A percentile compares a stretch with the other conserved stretches of the same genome.
Evolutionary conservation across 257 asterid species (phyloP).

Genomic region (Jacaranda mimosifolia): DNA sequence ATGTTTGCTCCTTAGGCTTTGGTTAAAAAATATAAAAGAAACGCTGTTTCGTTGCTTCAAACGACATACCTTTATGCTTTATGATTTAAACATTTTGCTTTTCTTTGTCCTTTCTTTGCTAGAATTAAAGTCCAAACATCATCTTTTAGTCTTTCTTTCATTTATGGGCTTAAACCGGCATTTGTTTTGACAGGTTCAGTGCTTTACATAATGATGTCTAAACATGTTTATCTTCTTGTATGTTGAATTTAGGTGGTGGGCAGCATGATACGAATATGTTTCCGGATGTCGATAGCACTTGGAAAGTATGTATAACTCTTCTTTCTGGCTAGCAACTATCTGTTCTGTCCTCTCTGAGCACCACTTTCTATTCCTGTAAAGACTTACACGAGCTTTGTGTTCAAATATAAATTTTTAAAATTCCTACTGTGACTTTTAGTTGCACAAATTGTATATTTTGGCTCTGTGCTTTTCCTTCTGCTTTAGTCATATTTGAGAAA

Average conservation of each 20-base stretch:
- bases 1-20: no score
- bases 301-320: conserved; percentile 34
- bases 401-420: background rate
- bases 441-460: background rate
- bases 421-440: no score
- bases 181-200: no score
- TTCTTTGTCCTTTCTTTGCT: background rate
- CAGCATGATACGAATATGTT: conserved; percentile 25
- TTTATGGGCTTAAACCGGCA: no score
- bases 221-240: background rate
- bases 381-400: background rate
- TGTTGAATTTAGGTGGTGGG: conserved; percentile 30
- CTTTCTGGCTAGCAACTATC: conserved; percentile 1
- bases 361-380: conserved; percentile 1
- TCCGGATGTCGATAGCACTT: conserved; percentile 24
- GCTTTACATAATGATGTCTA: background rate
- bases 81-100: background rate
- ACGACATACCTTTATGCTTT: background rate
- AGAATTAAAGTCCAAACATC: background rate
- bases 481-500: background rate
- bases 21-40: background rate
- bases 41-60: background rate
- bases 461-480: background rate
- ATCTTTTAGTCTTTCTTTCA: background rate
- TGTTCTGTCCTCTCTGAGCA: background rate